A percentile compares a stretch with the other conserved stretches of the same genome.
phyloP scores from a whole-genome alignment of 2,329 filamentous ascomycete species.

The Colletotrichum endophyticum region DNA sequence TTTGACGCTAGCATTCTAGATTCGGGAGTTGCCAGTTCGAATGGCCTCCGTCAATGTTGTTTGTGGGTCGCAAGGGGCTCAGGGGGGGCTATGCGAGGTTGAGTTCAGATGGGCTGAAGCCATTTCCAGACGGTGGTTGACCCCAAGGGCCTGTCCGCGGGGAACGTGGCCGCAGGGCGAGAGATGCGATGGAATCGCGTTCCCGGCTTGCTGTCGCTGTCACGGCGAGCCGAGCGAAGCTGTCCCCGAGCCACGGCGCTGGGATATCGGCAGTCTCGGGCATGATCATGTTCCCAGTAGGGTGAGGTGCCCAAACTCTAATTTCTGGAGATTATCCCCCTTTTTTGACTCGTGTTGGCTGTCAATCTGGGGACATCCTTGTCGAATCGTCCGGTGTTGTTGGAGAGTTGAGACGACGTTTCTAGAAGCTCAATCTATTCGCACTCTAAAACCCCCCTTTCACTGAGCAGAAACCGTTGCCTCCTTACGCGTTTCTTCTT shows the following conservation, averaged over 20 bases:
- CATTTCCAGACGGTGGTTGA: neutral
- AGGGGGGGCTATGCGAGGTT: neutral
- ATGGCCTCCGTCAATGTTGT: neutral
- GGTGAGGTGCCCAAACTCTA: neutral
- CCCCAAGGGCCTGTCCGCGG: neutral
- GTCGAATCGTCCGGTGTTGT: neutral
- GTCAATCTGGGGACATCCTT: neutral
- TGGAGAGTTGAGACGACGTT: neutral
- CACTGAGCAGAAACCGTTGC: neutral
- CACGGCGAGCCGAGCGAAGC: neutral
- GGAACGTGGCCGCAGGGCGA: neutral
- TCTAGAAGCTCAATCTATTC: neutral
- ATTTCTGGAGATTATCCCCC: neutral
- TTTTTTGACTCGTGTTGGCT: neutral
- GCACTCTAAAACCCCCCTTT: neutral
- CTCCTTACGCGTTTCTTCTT: neutral
- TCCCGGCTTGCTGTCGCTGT: neutral
- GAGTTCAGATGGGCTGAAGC: neutral
- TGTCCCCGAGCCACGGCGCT: neutral
- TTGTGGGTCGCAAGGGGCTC: neutral
- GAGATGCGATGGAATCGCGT: neutral
- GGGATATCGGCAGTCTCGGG: neutral
- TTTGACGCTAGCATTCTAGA: neutral
- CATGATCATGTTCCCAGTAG: neutral
- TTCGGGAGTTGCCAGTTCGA: neutral